A percentile compares a stretch with the other conserved stretches of the same genome.
These are phyloP conservation scores for Colletotrichum eleusines DNA, from an alignment of 2,329 filamentous ascomycete species.

Conservation along the genomic window DNA sequence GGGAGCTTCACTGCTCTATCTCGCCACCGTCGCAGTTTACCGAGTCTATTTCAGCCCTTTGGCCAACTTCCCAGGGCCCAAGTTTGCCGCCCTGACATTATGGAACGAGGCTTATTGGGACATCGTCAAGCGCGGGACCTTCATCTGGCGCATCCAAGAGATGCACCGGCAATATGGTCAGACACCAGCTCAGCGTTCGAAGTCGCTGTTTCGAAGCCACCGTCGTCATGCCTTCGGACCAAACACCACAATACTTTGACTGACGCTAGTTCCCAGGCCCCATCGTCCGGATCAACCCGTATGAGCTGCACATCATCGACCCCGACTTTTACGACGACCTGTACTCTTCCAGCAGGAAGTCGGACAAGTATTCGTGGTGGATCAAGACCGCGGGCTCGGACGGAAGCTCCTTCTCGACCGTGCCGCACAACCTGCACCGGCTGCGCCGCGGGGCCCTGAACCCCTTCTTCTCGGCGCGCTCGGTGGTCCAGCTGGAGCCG, in stretches of 20 bases:
- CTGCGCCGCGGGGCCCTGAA: conserved; percentile 55
- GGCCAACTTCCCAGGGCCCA: conserved; percentile 45
- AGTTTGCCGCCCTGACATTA: conserved; percentile 48
- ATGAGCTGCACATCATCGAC: conserved; percentile 49
- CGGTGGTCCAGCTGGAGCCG: conserved; percentile 52
- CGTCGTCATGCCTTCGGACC: not conserved
- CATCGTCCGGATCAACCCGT: conserved; percentile 50
- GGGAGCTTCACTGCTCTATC: not conserved
- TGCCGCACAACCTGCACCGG: conserved; percentile 56
- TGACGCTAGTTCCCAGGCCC: conserved; percentile 42
- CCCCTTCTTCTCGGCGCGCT: conserved; percentile 57
- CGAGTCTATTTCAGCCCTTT: conserved; percentile 17
- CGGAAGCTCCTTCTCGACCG: conserved; percentile 48
- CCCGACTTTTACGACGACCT: conserved; percentile 47
- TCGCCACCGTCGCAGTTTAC: not conserved
- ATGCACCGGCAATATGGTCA: conserved; percentile 52
- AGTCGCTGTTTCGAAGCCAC: not conserved
- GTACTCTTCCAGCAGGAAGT: conserved; percentile 43
- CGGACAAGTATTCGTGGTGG: conserved; percentile 42
- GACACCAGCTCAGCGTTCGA: not conserved
- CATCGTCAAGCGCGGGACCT: conserved; percentile 48
- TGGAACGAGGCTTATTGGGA: conserved; percentile 53
- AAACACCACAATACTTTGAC: rapidly evolving
- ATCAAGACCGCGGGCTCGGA: conserved; percentile 42
- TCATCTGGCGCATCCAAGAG: conserved; percentile 49